Conservation (phyloP, 352 stramenopile species). For the Phytophthora pseudosyringae region DNA sequence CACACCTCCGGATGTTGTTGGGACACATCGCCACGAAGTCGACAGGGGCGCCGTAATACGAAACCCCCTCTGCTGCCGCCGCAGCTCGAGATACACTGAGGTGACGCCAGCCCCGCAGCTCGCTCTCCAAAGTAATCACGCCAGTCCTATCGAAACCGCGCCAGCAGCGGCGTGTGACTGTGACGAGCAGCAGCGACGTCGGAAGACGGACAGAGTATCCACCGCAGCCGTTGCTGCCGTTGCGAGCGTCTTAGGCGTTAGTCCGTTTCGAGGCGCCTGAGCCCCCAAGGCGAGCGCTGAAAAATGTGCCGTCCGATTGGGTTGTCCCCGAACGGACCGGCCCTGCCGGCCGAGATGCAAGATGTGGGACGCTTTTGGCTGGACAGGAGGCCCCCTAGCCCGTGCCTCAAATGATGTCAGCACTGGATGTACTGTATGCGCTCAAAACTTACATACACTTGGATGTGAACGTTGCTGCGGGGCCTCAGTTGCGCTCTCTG, state of each 20-base stretch:
- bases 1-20: conserved; percentile 18
- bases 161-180: conserved; percentile 1
- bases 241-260: conserved; percentile 13
- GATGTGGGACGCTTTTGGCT: conserved; percentile 22
- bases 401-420: conserved; percentile 23
- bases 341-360: conserved; percentile 6
- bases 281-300: neutral
- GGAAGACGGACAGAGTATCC: conserved; percentile 1
- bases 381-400: conserved; percentile 25
- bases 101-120: neutral
- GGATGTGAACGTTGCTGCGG: conserved; percentile 26
- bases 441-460: conserved; percentile 35
- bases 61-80: conserved; percentile 1
- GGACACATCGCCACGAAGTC: conserved; percentile 26
- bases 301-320: conserved; percentile 12
- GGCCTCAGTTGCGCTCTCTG: conserved; percentile 26
- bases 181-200: conserved; percentile 2
- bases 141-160: conserved; percentile 1
- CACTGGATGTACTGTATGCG: conserved; percentile 15
- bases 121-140: conserved; percentile 2
- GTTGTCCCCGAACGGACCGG: conserved; percentile 12
- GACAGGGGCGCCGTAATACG: conserved; percentile 6
- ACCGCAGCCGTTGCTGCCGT: neutral
- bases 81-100: conserved; percentile 14
- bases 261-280: conserved; percentile 26